These are phyloP conservation scores for Naganishia sp. DNA, from an alignment of 1,284 basidiomycete genomes.

Conservation along the genomic window DNA sequence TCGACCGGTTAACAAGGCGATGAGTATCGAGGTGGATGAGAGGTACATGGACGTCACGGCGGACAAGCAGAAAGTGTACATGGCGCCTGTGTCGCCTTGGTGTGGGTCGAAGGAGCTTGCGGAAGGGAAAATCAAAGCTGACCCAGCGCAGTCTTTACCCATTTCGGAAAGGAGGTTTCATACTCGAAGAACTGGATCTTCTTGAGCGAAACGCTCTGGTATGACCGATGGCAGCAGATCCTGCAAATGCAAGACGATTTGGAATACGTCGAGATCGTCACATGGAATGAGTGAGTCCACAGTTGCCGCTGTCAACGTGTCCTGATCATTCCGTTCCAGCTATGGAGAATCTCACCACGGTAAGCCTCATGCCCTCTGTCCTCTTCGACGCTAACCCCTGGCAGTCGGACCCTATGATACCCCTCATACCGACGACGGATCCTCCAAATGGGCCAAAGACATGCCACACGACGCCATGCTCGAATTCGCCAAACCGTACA, in stretches of 20 bases:
- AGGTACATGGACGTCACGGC: conserved; percentile 39
- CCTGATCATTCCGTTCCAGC: neutral
- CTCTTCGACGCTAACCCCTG: neutral
- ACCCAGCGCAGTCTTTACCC: conserved; percentile 46
- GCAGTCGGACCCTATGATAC: conserved; percentile 44
- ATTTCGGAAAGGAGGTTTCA: conserved; percentile 49
- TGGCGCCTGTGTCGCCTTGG: conserved; percentile 52
- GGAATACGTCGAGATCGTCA: conserved; percentile 51
- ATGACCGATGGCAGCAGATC: conserved; percentile 52
- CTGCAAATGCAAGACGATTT: conserved; percentile 41
- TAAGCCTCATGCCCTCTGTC: neutral
- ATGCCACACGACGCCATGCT: conserved; percentile 50
- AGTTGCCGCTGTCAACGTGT: conserved; percentile 29
- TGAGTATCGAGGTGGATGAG: conserved; percentile 42
- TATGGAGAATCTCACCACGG: conserved; percentile 49
- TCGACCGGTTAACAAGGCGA: conserved; percentile 39
- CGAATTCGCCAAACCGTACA: conserved; percentile 51
- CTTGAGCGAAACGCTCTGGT: conserved; percentile 51
- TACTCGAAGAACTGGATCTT: conserved; percentile 54
- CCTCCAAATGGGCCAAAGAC: conserved; percentile 45
- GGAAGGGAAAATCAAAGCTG: neutral
- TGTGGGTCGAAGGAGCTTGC: conserved; percentile 38
- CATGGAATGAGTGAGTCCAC: conserved; percentile 53
- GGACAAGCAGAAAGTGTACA: conserved; percentile 44
- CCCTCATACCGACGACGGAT: conserved; percentile 49